phyloP scores from a whole-genome alignment of 495 filamentous ascomycete species.

The Schizothecium vesticola region DNA sequence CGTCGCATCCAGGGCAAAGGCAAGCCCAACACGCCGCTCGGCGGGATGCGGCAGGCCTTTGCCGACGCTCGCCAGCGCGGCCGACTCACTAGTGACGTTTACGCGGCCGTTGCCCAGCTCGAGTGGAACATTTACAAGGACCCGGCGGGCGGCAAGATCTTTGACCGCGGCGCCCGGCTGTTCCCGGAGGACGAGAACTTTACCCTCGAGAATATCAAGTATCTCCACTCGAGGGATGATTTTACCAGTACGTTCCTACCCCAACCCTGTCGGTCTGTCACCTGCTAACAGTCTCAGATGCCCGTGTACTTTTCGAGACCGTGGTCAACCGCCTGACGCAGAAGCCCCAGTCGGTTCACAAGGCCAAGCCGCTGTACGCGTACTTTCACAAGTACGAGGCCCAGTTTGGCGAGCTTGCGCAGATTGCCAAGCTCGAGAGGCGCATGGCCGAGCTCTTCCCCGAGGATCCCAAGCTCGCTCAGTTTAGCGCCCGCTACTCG shows the following conservation, averaged over 20 bases:
- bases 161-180: conserved; percentile 85
- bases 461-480: conserved; percentile 68
- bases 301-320: conserved; percentile 89
- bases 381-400: conserved; percentile 94
- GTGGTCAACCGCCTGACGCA: conserved; percentile 71
- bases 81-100: conserved; percentile 86
- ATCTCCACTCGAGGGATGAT: conserved; percentile 84
- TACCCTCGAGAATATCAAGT: conserved; percentile 89
- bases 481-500: conserved; percentile 72
- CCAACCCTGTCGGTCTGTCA: neutral
- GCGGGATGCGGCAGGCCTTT: conserved; percentile 81
- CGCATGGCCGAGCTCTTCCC: conserved; percentile 91
- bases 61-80: conserved; percentile 78
- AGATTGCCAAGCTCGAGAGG: conserved; percentile 83
- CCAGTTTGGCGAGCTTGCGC: conserved; percentile 83
- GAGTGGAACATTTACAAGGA: conserved; percentile 97
- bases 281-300: conserved; percentile 54
- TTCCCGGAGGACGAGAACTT: conserved; percentile 91
- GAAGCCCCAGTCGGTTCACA: conserved; percentile 64
- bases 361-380: conserved; percentile 74
- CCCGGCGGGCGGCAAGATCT: conserved; percentile 83
- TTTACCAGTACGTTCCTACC: conserved; percentile 68
- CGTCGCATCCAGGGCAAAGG: conserved; percentile 92
- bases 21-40: conserved; percentile 51
- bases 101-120: conserved; percentile 83